Conservation (phyloP, 129 eudicot species). For the Mikania micrantha region DNA sequence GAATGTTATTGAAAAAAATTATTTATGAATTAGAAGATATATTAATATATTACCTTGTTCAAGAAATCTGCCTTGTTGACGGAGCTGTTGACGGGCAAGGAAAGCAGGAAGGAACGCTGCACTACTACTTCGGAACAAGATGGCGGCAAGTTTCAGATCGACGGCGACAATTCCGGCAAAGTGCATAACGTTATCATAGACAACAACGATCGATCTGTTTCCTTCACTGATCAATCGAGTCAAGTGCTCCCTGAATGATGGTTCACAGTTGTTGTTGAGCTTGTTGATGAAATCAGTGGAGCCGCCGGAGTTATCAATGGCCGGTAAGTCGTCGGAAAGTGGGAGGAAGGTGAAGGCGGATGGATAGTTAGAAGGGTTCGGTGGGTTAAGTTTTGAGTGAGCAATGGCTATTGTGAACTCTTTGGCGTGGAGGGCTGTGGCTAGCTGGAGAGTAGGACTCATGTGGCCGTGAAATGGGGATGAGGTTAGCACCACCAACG, state of each 20-base stretch:
- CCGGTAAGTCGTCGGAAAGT: conserved; percentile 24
- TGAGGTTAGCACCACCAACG: conserved; percentile 30
- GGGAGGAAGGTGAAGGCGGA: conserved; percentile 35
- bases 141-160: conserved; percentile 24
- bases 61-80: conserved; percentile 23
- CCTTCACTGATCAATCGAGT: conserved; percentile 15
- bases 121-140: conserved; percentile 22
- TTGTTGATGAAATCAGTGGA: neutral
- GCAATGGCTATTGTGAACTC: conserved; percentile 41
- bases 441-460: conserved; percentile 39
- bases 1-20: no score
- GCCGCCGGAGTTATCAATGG: neutral
- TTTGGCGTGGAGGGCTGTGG: conserved; percentile 29
- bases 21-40: neutral
- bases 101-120: conserved; percentile 24
- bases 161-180: conserved; percentile 39
- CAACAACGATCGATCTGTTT: conserved; percentile 26
- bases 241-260: conserved; percentile 30
- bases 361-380: conserved; percentile 44
- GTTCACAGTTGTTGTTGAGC: conserved; percentile 31
- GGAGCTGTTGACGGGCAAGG: conserved; percentile 14
- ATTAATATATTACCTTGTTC: conserved; percentile 15
- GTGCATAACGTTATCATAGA: conserved; percentile 37
- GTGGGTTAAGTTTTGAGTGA: conserved; percentile 36
- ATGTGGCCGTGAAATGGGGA: conserved; percentile 43